Evolutionary conservation across 192 early-diverging fungal species (phyloP).

Genomic region (Coemansia umbellata): DNA sequence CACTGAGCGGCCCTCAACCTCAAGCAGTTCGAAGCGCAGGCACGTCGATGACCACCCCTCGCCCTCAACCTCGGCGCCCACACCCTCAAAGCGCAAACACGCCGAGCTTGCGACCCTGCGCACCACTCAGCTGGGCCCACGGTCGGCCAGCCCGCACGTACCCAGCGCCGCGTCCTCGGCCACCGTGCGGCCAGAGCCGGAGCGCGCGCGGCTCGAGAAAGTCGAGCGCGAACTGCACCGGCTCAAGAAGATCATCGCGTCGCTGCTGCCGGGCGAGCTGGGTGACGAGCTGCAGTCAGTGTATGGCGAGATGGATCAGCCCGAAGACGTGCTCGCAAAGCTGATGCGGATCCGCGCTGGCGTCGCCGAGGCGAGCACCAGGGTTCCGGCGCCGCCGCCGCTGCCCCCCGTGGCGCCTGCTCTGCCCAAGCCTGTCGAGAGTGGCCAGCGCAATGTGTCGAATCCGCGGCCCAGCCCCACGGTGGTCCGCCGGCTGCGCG

Average conservation of each 20-base stretch:
- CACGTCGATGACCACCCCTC: too few relatives aligned
- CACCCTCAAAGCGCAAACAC: too few relatives aligned
- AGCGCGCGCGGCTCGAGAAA: conserved; percentile 34
- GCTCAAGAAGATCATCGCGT: conserved; percentile 45
- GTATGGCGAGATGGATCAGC: conserved; percentile 34
- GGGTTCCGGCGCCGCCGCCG: conserved; percentile 13
- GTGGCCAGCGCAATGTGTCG: conserved; percentile 5
- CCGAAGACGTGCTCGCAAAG: conserved; percentile 30
- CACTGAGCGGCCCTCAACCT: too few relatives aligned
- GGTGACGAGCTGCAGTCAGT: conserved; percentile 49
- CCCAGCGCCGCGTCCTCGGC: not conserved
- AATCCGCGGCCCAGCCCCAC: not conserved
- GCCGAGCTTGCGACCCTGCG: too few relatives aligned
- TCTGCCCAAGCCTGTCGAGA: too few relatives aligned
- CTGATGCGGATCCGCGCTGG: conserved; percentile 26
- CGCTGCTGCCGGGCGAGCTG: conserved; percentile 39
- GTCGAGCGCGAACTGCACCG: conserved; percentile 46
- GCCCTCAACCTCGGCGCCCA: too few relatives aligned
- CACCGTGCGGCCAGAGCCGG: not conserved
- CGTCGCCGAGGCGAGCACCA: not conserved
- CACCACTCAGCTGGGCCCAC: too few relatives aligned
- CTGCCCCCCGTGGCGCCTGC: conserved; percentile 8
- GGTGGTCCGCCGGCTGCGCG: conserved; percentile 6
- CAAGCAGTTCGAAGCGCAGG: too few relatives aligned
- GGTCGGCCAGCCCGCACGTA: too few relatives aligned